phyloP scores from a whole-genome alignment of 78 protist species.

The Ministeria vibrans region DNA sequence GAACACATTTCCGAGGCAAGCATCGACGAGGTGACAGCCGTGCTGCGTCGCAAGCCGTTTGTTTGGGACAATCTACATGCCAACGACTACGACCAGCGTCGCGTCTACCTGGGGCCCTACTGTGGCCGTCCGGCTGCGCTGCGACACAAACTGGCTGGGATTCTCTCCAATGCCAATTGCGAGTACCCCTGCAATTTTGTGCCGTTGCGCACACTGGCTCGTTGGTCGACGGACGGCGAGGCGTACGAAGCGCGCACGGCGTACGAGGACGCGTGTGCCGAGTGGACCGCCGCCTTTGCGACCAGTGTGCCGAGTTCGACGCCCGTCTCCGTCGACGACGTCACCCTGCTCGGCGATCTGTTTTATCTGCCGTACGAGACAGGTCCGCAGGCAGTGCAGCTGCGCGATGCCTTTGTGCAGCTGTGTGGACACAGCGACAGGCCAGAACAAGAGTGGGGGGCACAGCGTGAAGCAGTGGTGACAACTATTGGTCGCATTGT shows the following conservation, averaged over 20 bases:
- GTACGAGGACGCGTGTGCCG: not conserved
- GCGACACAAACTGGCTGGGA: not conserved
- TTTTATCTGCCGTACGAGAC: not conserved
- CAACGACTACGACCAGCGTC: conserved; percentile 10
- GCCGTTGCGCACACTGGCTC: not conserved
- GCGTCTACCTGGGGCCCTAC: conserved; percentile 3
- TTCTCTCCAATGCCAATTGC: conserved; percentile 13
- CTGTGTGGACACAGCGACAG: not conserved
- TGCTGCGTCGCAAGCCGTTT: not conserved
- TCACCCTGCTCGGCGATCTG: not conserved
- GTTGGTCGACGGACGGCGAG: not conserved
- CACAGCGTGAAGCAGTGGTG: not conserved
- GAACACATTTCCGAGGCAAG: not conserved
- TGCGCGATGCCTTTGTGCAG: not conserved
- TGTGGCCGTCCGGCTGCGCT: not conserved
- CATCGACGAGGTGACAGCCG: not conserved
- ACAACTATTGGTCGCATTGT: not conserved
- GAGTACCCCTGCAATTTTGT: not conserved
- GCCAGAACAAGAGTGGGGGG: not conserved
- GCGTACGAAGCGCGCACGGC: not conserved
- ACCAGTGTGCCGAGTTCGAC: not conserved
- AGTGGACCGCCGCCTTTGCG: not conserved
- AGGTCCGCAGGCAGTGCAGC: not conserved
- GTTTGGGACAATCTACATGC: conserved; percentile 16
- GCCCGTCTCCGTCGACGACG: not conserved